phyloP scores from a whole-genome alignment of 495 filamentous ascomycete species.

The Podospora anserina region DNA sequence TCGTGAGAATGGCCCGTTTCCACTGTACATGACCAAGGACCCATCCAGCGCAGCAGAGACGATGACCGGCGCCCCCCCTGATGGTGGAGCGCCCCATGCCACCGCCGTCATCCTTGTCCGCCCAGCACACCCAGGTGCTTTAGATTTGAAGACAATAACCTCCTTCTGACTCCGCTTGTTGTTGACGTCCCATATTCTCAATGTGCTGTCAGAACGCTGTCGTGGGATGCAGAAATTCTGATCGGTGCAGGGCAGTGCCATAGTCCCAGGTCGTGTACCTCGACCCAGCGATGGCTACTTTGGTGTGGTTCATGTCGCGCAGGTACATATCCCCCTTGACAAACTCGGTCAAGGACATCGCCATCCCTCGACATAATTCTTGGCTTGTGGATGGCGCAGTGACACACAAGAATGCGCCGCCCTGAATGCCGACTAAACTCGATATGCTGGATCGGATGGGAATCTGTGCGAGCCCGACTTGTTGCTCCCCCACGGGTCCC shows the following conservation, averaged over 20 bases:
- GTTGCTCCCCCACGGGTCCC: conserved; percentile 80
- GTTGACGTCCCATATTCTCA: conserved; percentile 96
- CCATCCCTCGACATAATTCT: conserved; percentile 87
- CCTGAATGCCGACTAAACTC: conserved; percentile 82
- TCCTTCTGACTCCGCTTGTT: conserved; percentile 82
- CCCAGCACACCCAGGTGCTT: conserved; percentile 76
- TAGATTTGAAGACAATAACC: conserved; percentile 92
- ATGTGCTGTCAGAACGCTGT: conserved; percentile 88
- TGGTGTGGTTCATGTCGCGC: conserved; percentile 92
- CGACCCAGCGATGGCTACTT: no score
- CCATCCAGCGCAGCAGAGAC: conserved; percentile 88
- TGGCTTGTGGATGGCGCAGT: conserved; percentile 84
- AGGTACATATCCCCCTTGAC: conserved; percentile 98
- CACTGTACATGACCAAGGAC: conserved; percentile 85
- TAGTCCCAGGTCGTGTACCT: conserved; percentile 76
- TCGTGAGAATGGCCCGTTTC: conserved; percentile 80
- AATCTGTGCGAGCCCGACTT: conserved; percentile 65
- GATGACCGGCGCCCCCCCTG: conserved; percentile 75
- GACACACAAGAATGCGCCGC: conserved; percentile 78
- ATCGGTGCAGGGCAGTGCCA: conserved; percentile 92
- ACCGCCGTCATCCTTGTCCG: conserved; percentile 92
- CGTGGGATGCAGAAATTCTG: conserved; percentile 77
- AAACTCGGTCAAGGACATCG: conserved; percentile 74
- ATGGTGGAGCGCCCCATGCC: conserved; percentile 74
- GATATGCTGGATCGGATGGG: conserved; percentile 80